Percentiles rank a stretch among this genome's conserved stretches.
phyloP scores from a whole-genome alignment of 768 basidiomycete genomes.

The Wakefieldia striispora region DNA sequence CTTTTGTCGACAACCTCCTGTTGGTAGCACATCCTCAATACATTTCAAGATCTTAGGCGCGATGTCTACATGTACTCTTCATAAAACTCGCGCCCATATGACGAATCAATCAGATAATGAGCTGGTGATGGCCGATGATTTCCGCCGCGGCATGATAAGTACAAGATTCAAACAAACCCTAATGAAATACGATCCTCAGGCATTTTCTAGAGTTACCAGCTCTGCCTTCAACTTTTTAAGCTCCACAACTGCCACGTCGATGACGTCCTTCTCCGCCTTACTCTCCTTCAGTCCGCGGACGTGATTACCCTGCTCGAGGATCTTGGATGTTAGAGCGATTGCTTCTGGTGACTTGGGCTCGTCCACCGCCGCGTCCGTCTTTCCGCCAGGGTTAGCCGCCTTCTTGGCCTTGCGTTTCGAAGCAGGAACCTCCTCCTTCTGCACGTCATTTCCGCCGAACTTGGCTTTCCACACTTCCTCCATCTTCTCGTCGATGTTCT shows the following conservation, averaged over 20 bases:
- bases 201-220: conserved; percentile 30
- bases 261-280: conserved; percentile 44
- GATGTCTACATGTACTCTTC: no score
- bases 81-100: no score
- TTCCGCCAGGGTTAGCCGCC: conserved; percentile 45
- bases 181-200: conserved; percentile 1
- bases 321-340: conserved; percentile 67
- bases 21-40: no score
- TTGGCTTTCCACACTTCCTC: conserved; percentile 75
- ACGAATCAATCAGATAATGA: no score
- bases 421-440: conserved; percentile 43
- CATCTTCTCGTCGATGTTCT: conserved; percentile 89
- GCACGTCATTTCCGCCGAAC: conserved; percentile 66
- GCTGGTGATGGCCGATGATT: no score
- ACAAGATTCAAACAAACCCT: neutral
- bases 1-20: no score
- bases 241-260: conserved; percentile 50
- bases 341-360: conserved; percentile 73
- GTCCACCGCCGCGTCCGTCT: conserved; percentile 38
- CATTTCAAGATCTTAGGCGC: no score
- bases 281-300: conserved; percentile 67
- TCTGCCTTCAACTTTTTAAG: conserved; percentile 67
- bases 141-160: no score
- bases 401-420: conserved; percentile 56
- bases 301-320: conserved; percentile 70